Evolutionary conservation across 2,329 filamentous ascomycete genomes (phyloP).

Genomic region (Colletotrichum echinochloae): DNA sequence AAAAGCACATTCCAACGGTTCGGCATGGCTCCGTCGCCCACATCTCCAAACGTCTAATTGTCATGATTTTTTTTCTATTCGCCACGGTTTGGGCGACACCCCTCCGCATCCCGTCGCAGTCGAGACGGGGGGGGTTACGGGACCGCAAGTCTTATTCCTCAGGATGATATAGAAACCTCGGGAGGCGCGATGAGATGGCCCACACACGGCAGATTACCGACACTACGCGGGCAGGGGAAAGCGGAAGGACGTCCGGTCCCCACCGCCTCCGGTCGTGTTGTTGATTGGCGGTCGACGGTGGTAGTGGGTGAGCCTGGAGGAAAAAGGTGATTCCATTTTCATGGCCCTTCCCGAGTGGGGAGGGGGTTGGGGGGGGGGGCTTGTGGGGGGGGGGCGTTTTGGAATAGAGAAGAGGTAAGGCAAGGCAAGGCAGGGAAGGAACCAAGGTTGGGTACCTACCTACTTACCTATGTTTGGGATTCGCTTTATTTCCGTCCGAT

Average conservation of each 20-base stretch:
- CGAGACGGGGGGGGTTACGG: neutral
- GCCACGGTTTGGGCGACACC: neutral
- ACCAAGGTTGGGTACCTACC: neutral
- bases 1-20: neutral
- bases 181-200: neutral
- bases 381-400: neutral
- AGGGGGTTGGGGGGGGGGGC: neutral
- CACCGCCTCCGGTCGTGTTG: neutral
- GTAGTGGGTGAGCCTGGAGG: too few relatives aligned
- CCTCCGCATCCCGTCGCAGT: neutral
- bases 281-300: neutral
- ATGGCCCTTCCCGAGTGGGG: neutral
- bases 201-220: constrained; percentile 1
- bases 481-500: neutral
- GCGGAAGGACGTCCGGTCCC: neutral
- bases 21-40: neutral
- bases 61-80: neutral
- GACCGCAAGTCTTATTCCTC: neutral
- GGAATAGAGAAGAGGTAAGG: neutral
- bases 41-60: neutral
- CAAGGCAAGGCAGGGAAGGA: neutral
- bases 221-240: neutral
- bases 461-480: too few relatives aligned
- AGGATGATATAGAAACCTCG: neutral
- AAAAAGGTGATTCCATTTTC: neutral